These are phyloP conservation scores for Suhomyces taliae DNA, from an alignment of 1,139 yeast species.

Conservation along the genomic window DNA sequence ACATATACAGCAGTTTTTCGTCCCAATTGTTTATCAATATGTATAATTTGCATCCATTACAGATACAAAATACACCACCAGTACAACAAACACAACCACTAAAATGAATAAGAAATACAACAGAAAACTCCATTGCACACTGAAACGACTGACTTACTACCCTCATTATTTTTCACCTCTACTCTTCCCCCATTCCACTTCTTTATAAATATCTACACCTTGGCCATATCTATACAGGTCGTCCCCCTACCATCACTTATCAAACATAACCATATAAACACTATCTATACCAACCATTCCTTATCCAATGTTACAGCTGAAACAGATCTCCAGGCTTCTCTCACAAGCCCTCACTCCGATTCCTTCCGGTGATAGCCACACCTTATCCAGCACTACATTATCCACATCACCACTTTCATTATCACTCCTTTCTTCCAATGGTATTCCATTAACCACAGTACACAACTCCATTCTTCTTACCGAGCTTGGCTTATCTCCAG, in stretches of 20 bases:
- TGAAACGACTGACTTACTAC: too few relatives aligned
- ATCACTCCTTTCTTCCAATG: constrained; percentile 44
- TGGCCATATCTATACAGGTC: not conserved
- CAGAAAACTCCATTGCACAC: too few relatives aligned
- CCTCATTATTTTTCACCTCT: too few relatives aligned
- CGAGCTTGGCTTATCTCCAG: constrained; percentile 27
- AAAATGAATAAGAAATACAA: too few relatives aligned
- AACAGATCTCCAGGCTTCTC: constrained; percentile 43
- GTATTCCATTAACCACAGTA: constrained; percentile 44
- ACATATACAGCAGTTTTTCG: not conserved
- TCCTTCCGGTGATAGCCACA: constrained; percentile 10
- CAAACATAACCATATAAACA: not conserved
- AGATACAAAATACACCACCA: too few relatives aligned
- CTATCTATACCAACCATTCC: not conserved
- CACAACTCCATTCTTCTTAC: constrained; percentile 16
- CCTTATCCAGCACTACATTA: constrained; percentile 12
- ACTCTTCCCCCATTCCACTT: not conserved
- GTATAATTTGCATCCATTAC: too few relatives aligned
- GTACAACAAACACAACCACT: too few relatives aligned
- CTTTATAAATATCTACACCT: not conserved
- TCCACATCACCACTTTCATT: constrained; percentile 36
- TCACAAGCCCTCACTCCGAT: constrained; percentile 41
- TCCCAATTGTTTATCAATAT: not conserved
- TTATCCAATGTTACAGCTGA: constrained; percentile 46
- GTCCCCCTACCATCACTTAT: not conserved